Conservation (phyloP, 441 rosid genomes). For the Brassica balearica region DNA sequence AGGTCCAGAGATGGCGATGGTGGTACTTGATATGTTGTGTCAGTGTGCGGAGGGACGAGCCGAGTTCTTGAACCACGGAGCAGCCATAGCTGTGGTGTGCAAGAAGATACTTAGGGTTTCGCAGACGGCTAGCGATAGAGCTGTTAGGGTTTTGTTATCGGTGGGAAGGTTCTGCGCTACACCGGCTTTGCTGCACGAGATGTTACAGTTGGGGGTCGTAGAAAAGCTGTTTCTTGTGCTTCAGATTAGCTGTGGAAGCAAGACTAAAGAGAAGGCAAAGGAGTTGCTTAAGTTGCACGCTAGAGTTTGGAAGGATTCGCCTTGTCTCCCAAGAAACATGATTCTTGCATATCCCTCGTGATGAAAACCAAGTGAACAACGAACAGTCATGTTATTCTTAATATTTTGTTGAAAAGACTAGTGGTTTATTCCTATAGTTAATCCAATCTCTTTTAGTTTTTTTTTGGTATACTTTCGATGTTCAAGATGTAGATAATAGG, state of each 20-base stretch:
- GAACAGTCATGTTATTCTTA: background rate
- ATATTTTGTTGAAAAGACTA: conserved; percentile 1
- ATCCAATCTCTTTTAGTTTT: conserved; percentile 18
- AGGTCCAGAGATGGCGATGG: conserved; percentile 61
- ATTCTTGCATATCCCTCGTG: conserved; percentile 57
- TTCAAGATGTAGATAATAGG: conserved; percentile 30
- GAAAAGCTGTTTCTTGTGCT: conserved; percentile 74
- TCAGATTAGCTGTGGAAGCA: conserved; percentile 44
- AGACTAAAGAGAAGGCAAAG: conserved; percentile 66
- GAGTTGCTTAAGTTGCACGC: conserved; percentile 73
- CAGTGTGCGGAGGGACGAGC: conserved; percentile 87
- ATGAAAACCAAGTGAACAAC: conserved; percentile 28
- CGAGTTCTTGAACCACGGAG: conserved; percentile 67
- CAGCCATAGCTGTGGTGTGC: conserved; percentile 74
- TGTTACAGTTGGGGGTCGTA: conserved; percentile 78
- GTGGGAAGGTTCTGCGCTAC: conserved; percentile 68
- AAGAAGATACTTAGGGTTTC: conserved; percentile 86
- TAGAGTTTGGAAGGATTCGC: conserved; percentile 72
- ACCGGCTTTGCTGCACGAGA: conserved; percentile 57
- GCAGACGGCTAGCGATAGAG: conserved; percentile 65
- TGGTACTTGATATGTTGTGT: conserved; percentile 62
- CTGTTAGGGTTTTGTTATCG: conserved; percentile 65
- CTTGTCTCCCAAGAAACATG: conserved; percentile 63
- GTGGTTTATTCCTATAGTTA: conserved; percentile 4
- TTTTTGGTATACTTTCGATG: background rate